phyloP scores from a whole-genome alignment of 2,329 filamentous ascomycete species.

The Penicillium sp. region DNA sequence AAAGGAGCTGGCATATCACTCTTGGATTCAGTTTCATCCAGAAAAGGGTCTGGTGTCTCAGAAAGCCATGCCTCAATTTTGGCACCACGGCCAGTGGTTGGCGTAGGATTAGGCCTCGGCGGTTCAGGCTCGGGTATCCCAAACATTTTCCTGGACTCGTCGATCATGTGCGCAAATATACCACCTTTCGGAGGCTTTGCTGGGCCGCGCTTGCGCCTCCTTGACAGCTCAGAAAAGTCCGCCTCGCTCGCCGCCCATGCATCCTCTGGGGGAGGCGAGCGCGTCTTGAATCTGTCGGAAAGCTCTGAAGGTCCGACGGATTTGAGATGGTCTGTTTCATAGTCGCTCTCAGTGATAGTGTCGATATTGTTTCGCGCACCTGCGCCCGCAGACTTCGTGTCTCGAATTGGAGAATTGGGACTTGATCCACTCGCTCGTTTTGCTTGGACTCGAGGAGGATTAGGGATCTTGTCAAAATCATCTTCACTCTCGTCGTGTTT shows the following conservation, averaged over 20 bases:
- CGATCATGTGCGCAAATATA: conserved; percentile 46
- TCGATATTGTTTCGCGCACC: conserved; percentile 19
- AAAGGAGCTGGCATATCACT: conserved; percentile 44
- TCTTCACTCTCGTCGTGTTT: conserved; percentile 30
- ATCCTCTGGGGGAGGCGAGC: conserved; percentile 31
- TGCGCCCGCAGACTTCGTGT: conserved; percentile 20
- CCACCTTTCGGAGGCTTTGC: conserved; percentile 41
- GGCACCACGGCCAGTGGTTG: conserved; percentile 43
- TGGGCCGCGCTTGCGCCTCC: conserved; percentile 34
- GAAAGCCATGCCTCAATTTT: conserved; percentile 64
- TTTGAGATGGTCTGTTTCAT: conserved; percentile 23
- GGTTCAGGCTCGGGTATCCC: conserved; percentile 39
- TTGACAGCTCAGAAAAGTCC: conserved; percentile 42
- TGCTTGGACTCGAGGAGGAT: conserved; percentile 26
- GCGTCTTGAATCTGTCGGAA: conserved; percentile 25
- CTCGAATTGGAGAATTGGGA: conserved; percentile 25
- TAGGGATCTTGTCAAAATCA: conserved; percentile 23
- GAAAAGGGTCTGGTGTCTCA: conserved; percentile 56
- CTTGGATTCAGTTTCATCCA: conserved; percentile 40
- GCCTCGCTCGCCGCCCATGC: conserved; percentile 40
- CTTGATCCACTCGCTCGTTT: conserved; percentile 30
- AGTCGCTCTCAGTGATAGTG: conserved; percentile 23
- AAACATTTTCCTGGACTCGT: conserved; percentile 48
- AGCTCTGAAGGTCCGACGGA: conserved; percentile 26
- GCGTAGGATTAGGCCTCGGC: conserved; percentile 43